phyloP scores from a whole-genome alignment of 2,329 filamentous ascomycete genomes.

The Ceratocystis lukuohia region DNA sequence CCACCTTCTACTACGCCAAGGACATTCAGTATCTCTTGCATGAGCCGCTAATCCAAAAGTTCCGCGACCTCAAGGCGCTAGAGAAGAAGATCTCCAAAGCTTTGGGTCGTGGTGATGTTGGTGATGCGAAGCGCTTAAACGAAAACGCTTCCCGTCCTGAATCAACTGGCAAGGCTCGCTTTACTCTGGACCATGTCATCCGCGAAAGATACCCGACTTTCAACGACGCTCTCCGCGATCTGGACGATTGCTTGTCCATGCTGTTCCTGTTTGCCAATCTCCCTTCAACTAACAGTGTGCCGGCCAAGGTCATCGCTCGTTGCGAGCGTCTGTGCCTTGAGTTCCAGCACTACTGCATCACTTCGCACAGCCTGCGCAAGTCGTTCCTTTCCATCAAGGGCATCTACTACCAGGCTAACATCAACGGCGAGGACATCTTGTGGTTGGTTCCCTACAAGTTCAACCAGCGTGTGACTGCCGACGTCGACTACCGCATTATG shows the following conservation, averaged over 20 bases:
- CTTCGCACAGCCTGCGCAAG: constrained; percentile 80
- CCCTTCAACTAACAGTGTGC: constrained; percentile 76
- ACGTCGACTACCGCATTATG: constrained; percentile 98
- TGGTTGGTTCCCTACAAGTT: constrained; percentile 98
- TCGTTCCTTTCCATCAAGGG: constrained; percentile 98
- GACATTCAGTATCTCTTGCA: constrained; percentile 98
- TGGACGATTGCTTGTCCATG: constrained; percentile 94
- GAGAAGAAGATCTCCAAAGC: constrained; percentile 96
- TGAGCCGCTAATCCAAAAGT: constrained; percentile 85
- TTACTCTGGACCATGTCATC: constrained; percentile 92
- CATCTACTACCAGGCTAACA: constrained; percentile 97
- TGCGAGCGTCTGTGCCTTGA: constrained; percentile 89
- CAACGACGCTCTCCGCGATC: constrained; percentile 79
- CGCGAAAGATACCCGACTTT: constrained; percentile 98
- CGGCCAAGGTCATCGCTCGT: constrained; percentile 86
- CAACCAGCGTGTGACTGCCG: constrained; percentile 83
- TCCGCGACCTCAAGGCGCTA: constrained; percentile 91
- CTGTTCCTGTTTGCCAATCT: constrained; percentile 96
- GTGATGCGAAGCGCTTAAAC: constrained; percentile 78
- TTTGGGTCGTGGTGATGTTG: constrained; percentile 78
- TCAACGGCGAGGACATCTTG: constrained; percentile 90
- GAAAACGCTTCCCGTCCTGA: constrained; percentile 75
- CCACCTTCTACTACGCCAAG: constrained; percentile 84
- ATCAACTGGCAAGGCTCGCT: constrained; percentile 75
- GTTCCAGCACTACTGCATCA: constrained; percentile 95